phyloP scores from a whole-genome alignment of 1,139 yeast genomes.

The Blastobotrys indianensis region DNA sequence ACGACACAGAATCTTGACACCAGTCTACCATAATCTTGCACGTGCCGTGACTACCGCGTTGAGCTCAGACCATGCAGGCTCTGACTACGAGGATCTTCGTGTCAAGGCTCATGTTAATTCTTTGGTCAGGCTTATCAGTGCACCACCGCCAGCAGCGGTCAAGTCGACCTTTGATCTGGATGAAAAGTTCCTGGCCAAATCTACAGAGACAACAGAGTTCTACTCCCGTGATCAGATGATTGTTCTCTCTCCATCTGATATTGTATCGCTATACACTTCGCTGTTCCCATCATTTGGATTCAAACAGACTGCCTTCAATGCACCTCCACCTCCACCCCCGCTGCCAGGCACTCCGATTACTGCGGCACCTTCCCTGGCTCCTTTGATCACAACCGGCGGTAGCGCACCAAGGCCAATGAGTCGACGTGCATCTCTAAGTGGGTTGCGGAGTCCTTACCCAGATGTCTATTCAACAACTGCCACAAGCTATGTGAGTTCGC shows the following conservation, averaged over 20 bases:
- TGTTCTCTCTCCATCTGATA: conserved; percentile 32
- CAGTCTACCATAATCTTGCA: conserved; percentile 19
- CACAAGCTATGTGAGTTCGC: conserved; percentile 8
- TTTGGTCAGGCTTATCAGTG: conserved; percentile 13
- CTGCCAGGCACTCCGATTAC: background rate
- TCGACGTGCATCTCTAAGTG: background rate
- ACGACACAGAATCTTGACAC: conserved; percentile 23
- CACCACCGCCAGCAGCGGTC: conserved; percentile 12
- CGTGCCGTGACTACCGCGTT: conserved; percentile 15
- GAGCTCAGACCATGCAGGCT: too few relatives aligned
- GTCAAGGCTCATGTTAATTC: conserved; percentile 16
- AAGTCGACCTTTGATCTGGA: conserved; percentile 10
- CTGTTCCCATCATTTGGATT: conserved; percentile 24
- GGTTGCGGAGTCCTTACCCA: conserved; percentile 1
- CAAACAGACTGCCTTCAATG: background rate
- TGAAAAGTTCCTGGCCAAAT: conserved; percentile 5
- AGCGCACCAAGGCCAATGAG: background rate
- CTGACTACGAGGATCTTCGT: conserved; percentile 5
- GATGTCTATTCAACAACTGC: conserved; percentile 8
- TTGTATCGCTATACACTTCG: conserved; percentile 27
- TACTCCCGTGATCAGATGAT: conserved; percentile 27
- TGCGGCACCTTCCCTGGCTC: background rate
- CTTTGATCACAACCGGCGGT: background rate
- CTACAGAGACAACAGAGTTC: conserved; percentile 11
- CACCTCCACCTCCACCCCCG: too few relatives aligned